Conservation (phyloP, 169 alveolate genomes). For the Eimeria zaria region DNA sequence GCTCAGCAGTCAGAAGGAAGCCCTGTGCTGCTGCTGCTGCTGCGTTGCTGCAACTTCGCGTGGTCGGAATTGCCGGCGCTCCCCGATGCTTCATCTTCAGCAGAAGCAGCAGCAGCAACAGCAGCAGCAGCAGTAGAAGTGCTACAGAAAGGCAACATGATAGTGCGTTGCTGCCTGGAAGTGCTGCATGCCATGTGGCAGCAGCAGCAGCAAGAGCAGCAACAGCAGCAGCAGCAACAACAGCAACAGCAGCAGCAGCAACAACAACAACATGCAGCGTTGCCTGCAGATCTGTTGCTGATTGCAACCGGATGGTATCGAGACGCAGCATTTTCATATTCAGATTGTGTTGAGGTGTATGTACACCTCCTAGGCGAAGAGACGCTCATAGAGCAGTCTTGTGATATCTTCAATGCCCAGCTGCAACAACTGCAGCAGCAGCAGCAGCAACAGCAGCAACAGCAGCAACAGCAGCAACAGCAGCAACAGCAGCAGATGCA, state of each 20-base stretch:
- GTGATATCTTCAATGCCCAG: constrained; percentile 44
- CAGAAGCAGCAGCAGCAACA: constrained; percentile 52
- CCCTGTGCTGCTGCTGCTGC: constrained; percentile 63
- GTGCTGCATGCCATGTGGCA: constrained; percentile 65
- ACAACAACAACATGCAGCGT: too few relatives aligned
- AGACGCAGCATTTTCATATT: not conserved
- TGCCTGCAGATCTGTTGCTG: constrained; percentile 1
- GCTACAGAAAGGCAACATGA: constrained; percentile 61
- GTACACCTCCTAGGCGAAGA: constrained; percentile 30
- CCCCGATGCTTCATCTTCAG: not conserved
- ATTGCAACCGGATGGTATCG: not conserved
- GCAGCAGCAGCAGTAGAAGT: constrained; percentile 49
- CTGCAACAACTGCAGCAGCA: constrained; percentile 46
- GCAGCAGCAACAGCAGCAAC: constrained; percentile 44
- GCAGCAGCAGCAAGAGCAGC: constrained; percentile 57
- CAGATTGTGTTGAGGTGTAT: constrained; percentile 17
- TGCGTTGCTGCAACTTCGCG: constrained; percentile 68
- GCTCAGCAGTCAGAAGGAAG: not conserved
- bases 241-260: not conserved
- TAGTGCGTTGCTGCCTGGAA: constrained; percentile 58
- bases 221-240: constrained; percentile 63
- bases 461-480: constrained; percentile 57
- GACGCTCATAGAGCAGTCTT: constrained; percentile 34
- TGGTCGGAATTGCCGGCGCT: constrained; percentile 41
- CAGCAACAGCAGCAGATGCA: constrained; percentile 26